These are phyloP conservation scores for Fusarium citri DNA, from an alignment of 2,329 filamentous ascomycete species.

Conservation along the genomic window DNA sequence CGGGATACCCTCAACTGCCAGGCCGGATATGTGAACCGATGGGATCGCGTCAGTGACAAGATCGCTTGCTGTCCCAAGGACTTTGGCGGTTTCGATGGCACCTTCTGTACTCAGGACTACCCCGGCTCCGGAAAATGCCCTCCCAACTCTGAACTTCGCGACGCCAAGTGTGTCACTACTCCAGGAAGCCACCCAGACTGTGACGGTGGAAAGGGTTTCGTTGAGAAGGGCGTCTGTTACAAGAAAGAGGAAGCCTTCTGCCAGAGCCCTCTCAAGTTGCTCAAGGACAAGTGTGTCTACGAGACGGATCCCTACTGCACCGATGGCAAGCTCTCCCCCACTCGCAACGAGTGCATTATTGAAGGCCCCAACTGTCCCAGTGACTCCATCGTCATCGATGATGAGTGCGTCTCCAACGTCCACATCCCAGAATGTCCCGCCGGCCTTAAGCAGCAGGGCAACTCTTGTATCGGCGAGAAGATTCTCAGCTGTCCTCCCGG, in stretches of 20 bases:
- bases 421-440: background rate
- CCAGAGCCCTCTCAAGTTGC: background rate
- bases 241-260: background rate
- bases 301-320: background rate
- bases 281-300: background rate
- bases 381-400: background rate
- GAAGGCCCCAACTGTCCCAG: background rate
- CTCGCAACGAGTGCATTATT: background rate
- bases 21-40: background rate
- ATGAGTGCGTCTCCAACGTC: background rate
- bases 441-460: background rate
- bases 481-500: background rate
- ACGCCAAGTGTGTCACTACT: background rate
- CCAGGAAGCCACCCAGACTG: background rate
- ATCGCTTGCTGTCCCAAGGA: background rate
- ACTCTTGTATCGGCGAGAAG: background rate
- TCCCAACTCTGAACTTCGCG: background rate
- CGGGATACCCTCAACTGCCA: background rate
- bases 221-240: constrained; percentile 2
- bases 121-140: background rate
- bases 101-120: background rate
- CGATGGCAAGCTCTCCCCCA: background rate
- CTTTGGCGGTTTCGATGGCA: background rate
- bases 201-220: background rate
- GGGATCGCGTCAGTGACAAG: background rate